Percentiles rank a stretch among this genome's conserved stretches.
These are phyloP conservation scores for Ganoderma leucocontextum DNA, from an alignment of 1,284 basidiomycete species.

Conservation along the genomic window DNA sequence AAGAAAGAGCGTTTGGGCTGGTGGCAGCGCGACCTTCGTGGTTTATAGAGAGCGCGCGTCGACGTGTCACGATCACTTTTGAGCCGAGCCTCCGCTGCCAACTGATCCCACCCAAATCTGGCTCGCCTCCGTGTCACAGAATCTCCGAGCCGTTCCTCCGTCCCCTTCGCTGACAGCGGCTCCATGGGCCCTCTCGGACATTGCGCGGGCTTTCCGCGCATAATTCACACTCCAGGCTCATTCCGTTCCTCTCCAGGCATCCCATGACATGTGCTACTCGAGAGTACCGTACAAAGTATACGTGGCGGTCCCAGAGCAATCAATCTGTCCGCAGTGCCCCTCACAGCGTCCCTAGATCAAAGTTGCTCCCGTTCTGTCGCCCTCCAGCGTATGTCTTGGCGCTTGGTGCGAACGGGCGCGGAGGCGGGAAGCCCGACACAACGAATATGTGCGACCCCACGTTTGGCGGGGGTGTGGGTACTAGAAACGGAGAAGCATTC, in stretches of 20 bases:
- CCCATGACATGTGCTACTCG: conserved; percentile 23
- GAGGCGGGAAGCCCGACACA: conserved; percentile 75
- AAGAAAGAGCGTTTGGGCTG: conserved; percentile 24
- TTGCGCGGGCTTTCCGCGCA: conserved; percentile 32
- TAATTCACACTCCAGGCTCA: conserved; percentile 12
- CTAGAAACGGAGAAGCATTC: conserved; percentile 46
- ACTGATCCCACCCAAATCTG: conserved; percentile 21
- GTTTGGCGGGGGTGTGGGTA: conserved; percentile 78
- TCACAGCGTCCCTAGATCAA: conserved; percentile 65
- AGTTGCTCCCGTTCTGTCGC: conserved; percentile 69
- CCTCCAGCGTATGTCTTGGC: conserved; percentile 69
- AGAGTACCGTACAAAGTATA: conserved; percentile 23
- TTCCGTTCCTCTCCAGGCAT: conserved; percentile 17
- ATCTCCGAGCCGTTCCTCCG: conserved; percentile 18
- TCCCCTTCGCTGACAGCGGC: conserved; percentile 3
- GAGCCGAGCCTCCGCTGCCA: conserved; percentile 23
- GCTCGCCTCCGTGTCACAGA: conserved; percentile 4
- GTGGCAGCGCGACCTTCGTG: conserved; percentile 22
- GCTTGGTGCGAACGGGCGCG: conserved; percentile 64
- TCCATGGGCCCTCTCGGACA: conserved; percentile 17
- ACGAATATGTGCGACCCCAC: conserved; percentile 76
- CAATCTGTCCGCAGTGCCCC: conserved; percentile 17
- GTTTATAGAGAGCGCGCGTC: conserved; percentile 32
- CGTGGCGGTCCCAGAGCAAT: conserved; percentile 30
- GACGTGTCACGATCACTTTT: conserved; percentile 32